These are phyloP conservation scores for Saccharomyces hybrid DNA, from an alignment of 1,139 yeast genomes.

Conservation along the genomic window DNA sequence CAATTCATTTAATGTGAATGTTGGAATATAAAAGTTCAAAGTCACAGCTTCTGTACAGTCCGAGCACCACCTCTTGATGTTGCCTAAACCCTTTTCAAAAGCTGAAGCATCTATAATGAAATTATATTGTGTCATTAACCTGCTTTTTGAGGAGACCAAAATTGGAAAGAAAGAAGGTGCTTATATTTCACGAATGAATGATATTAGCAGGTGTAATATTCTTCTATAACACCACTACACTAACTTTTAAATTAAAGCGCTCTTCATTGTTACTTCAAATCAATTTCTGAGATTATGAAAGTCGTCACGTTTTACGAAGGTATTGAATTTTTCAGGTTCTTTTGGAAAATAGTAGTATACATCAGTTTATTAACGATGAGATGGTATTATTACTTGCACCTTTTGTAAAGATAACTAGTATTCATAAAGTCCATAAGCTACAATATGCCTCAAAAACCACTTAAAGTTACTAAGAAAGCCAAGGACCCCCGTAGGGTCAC, in stretches of 20 bases:
- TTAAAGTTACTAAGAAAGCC: constrained; percentile 33
- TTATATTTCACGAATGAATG: neutral
- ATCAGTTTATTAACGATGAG: neutral
- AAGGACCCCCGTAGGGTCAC: constrained; percentile 37
- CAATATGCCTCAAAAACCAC: constrained; percentile 36
- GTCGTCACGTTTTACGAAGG: neutral
- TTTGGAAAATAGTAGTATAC: neutral
- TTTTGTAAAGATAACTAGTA: too few relatives aligned
- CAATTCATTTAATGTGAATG: constrained; percentile 26
- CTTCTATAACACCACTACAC: neutral
- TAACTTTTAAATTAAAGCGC: neutral
- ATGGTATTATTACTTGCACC: neutral
- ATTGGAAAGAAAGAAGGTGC: neutral
- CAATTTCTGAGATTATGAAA: neutral
- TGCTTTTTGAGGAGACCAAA: neutral
- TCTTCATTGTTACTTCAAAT: neutral
- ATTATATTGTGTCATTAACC: constrained; percentile 19
- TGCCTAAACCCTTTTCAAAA: constrained; percentile 30
- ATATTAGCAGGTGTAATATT: neutral
- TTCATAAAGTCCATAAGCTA: neutral
- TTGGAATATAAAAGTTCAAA: constrained; percentile 26
- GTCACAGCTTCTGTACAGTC: constrained; percentile 9
- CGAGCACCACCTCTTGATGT: constrained; percentile 27
- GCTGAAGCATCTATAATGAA: constrained; percentile 30
- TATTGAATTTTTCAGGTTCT: neutral